Base-by-base conservation (phyloP, 31 red algal species). In the Endocladia muricata region DNA sequence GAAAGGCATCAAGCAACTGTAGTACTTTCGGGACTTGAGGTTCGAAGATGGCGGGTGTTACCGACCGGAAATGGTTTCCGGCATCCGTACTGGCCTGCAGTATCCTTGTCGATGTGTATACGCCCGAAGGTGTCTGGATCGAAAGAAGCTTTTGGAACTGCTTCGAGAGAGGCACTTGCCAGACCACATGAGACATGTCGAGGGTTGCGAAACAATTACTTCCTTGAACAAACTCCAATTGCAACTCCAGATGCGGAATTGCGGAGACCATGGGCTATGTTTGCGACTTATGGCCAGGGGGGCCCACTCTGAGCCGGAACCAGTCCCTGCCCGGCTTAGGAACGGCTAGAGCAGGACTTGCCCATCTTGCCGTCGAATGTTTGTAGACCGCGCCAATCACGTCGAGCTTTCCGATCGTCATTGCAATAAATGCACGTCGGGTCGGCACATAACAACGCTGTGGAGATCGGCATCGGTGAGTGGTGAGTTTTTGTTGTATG, bases 1-100 rank as follows among this genome's bases (percentile, higher is more conserved):
- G 26, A 37, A 85, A 85, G 37, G 75, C 69, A 28, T 76, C 70
- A 1, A 85, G 55, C 82, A 70, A 85, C 44, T 85, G 58, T 1
- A 87, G 9, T 51, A 87, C 61, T 3, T 47, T 68, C 2, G 57
- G 2, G 5, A 52, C 63, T 11, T 31, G 2, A 9, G 2, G 52
- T 7, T 29, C 69, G 30, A 87, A 72, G 11, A 34, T 41, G 2
- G 44, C 1, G 4, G n/a, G 8, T 1, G 58, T 29, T 2, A 78
- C 62, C 0, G 43, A 29, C 26, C 73, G 83, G 4, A 78, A 87
- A 33, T 78, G 74, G 26, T 78, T 78, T 15, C 73, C 83, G 17
- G 73, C 57, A 35, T 78, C 73, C 33, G 41, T 78, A 29, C 43
- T 25, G 51, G 73, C 62, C 61, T 78, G 72, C 0, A 61, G 31